Base-by-base conservation (phyloP, 1,284 basidiomycete species). In the Chiua sp. region DNA sequence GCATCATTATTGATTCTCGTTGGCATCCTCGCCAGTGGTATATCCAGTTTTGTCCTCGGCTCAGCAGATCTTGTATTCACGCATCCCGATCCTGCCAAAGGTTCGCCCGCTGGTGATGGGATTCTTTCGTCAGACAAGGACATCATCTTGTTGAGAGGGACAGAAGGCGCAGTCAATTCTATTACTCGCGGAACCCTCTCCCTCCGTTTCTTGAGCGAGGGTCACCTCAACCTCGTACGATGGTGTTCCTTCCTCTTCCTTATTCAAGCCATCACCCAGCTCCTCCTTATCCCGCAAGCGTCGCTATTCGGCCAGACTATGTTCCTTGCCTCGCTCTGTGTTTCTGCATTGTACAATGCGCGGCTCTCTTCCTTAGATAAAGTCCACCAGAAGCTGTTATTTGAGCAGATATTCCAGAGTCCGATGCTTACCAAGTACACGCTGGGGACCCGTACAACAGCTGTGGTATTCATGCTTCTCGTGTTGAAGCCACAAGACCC, bases 111-210 rank as follows among this genome's bases (percentile, higher is more conserved):
- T 6, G 70, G 70, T 10, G 71, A 71, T 22, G 72, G 72, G 3
- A 62, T 72, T 0, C 61, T 72, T 30, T 16, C 39, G 3, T 60
- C 63, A 4, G 62, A 62, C 39, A 56, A 55, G n/a, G 59, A 65
- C 12, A 54, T 68, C 11, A 57, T 71, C 13, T 18, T 71, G 28
- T 46, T 71, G 52, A 67, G 35, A 50, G 72, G 72, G 2, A 26
- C 56, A 15, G 72, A 75, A 18, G 56, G 61, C 13, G 72, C 69
- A 0, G 71, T 75, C 22, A 73, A 74, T 32, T 60, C 65, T 2
- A 57, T 74, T 30, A 74, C 72, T 0, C 65, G 67, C 3, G 75
- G 75, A 12, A 55, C n/a, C 11, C 72, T 76, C 58, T 58, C 62
- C 26, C 57, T 76, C 11, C 55, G 62, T 10, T 76, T 75, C 51